Evolutionary conservation across 495 filamentous ascomycete genomes (phyloP).

Genomic region (Talaromyces trachyspermus): DNA sequence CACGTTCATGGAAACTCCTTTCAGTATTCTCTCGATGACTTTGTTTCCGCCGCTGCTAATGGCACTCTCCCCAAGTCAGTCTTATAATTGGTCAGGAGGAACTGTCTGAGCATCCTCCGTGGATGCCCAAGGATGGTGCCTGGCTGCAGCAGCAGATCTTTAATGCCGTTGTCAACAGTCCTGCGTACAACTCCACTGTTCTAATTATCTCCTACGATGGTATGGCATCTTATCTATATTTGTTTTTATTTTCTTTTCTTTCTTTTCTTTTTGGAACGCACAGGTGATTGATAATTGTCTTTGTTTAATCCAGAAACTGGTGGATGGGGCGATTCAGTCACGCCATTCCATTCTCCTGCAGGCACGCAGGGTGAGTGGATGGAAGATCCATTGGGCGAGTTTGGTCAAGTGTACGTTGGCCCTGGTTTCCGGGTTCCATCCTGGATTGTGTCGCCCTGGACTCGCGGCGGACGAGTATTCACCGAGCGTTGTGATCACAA

Average conservation of each 20-base stretch:
- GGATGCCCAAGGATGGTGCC: slow-evolving; percentile 46
- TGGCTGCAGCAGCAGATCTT: slow-evolving; percentile 50
- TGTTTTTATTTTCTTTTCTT: too few relatives aligned
- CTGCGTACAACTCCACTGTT: slow-evolving; percentile 40
- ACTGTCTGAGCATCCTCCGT: slow-evolving; percentile 47
- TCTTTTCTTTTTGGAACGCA: too few relatives aligned
- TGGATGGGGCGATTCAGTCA: slow-evolving; percentile 49
- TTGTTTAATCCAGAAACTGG: slow-evolving; percentile 45
- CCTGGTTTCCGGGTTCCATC: slow-evolving; percentile 49
- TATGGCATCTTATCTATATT: slow-evolving; percentile 10
- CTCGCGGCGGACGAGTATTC: slow-evolving; percentile 46
- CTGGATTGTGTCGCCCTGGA: slow-evolving; percentile 52
- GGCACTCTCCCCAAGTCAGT: slow-evolving; percentile 46
- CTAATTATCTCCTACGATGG: slow-evolving; percentile 49
- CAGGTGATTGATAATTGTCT: too few relatives aligned
- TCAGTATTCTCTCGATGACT: slow-evolving; percentile 34
- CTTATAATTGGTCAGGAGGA: slow-evolving; percentile 47
- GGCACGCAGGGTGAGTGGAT: slow-evolving; percentile 49
- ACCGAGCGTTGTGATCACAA: slow-evolving; percentile 50
- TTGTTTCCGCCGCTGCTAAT: slow-evolving; percentile 42
- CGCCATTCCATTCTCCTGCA: slow-evolving; percentile 46
- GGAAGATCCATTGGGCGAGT: slow-evolving; percentile 39
- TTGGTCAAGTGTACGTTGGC: slow-evolving; percentile 41
- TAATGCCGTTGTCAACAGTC: slow-evolving; percentile 41
- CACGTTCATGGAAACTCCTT: slow-evolving; percentile 40